phyloP scores from a whole-genome alignment of 257 asterid species.

The Solanum etuberosum region DNA sequence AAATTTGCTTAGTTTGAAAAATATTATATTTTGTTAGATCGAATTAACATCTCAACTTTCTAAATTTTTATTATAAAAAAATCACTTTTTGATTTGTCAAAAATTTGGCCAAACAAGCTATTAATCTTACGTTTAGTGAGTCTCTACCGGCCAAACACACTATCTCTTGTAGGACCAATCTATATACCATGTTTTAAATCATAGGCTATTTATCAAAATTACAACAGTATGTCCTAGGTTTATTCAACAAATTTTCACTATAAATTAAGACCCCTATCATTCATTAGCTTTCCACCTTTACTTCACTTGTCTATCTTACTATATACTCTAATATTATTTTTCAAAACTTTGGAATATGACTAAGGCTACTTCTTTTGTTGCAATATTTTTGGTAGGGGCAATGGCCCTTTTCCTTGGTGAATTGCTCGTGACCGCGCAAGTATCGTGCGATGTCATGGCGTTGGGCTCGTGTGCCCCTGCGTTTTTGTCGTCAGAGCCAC shows the following conservation, averaged over 20 bases:
- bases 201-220: neutral
- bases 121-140: neutral
- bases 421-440: constrained; percentile 3
- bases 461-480: neutral
- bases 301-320: neutral
- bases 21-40: neutral
- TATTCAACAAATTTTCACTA: neutral
- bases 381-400: neutral
- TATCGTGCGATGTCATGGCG: neutral
- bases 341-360: neutral
- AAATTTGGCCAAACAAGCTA: neutral
- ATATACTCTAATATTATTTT: neutral
- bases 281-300: neutral
- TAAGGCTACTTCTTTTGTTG: neutral
- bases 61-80: too few species aligned
- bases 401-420: neutral
- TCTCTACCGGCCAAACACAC: neutral
- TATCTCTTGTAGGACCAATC: neutral
- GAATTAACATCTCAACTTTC: neutral
- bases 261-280: neutral
- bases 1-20: too few species aligned
- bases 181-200: neutral
- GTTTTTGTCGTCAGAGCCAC: neutral
- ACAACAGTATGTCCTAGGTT: neutral
- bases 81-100: neutral